Evolutionary conservation across 805 yeast genomes (phyloP).

Genomic region (Candida cerambycidarum): DNA sequence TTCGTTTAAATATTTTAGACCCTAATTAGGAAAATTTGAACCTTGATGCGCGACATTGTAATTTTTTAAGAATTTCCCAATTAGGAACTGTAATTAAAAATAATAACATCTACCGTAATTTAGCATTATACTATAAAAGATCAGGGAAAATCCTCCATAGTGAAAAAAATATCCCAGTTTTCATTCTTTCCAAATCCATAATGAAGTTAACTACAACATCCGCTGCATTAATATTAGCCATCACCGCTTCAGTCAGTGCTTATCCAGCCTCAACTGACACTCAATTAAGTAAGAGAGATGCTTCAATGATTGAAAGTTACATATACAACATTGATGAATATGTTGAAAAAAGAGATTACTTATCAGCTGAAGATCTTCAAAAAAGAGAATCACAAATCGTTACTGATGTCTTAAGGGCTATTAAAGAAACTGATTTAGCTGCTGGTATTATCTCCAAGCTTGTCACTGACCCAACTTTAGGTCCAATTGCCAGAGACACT

Average conservation of each 20-base stretch:
- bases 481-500: conserved; percentile 27
- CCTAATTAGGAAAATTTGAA: conserved; percentile 5
- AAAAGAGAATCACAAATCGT: conserved; percentile 42
- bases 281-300: conserved; percentile 22
- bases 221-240: conserved; percentile 28
- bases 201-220: conserved; percentile 37
- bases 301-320: conserved; percentile 23
- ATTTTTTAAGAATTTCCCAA: conserved; percentile 13
- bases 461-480: conserved; percentile 31
- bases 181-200: conserved; percentile 5
- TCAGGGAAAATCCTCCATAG: neutral
- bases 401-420: conserved; percentile 38
- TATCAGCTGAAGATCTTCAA: conserved; percentile 22
- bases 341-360: conserved; percentile 29
- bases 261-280: conserved; percentile 31
- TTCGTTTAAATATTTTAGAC: too few relatives aligned
- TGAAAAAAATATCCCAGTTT: neutral
- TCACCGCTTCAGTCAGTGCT: conserved; percentile 27
- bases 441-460: conserved; percentile 34
- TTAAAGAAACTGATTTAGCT: conserved; percentile 37
- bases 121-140: neutral
- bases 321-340: conserved; percentile 28
- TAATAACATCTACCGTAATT: conserved; percentile 5
- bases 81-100: conserved; percentile 15
- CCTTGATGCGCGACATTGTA: conserved; percentile 1